Evolutionary conservation across 164 flowering plant species (phyloP), one percentile per base, ranked within the genome.

Genomic region (Malania oleifera): DNA sequence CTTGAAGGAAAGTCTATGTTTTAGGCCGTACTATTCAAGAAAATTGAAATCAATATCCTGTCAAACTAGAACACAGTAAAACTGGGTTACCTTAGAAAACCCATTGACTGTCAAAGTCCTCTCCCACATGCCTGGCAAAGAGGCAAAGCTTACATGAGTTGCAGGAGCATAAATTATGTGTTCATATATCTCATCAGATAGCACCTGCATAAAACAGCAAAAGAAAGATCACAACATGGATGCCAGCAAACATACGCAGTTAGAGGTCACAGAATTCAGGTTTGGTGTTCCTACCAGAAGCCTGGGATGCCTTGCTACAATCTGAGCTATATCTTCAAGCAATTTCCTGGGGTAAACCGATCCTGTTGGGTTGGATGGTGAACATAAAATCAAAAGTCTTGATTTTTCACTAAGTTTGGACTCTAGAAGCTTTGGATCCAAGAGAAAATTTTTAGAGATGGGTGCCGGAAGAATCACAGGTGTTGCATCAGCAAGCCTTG

Each of bases 321-420:
- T 69, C 46, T 72, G 60, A 28, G 99, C 97, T 67, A 90, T 90
- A 73, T 85, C 83, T 76, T 93, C 85, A 29, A 93, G 90, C 66
- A 85, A 52, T 65, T 81, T 62, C 73, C 69, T 80, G 17, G 99
- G 97, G 61, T 83, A 86, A 65, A 93, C 92, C 49, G 97, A 86
- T 47, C 99, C 99, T 41, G 99, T 90, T 26, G 99, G 99, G 76
- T 90, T 93, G 27, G 97, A 88, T 38, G 97, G 99, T 49, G 97
- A 84, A 67, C 97, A 86, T 25, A 93, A 84, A 73, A 93, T 88
- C 55, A 93, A 67, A 61, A 93, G 46, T 73, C 99, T 85, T 50
- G 99, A 93, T 67, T 85, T 93, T 46, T 87, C 96, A 58, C 40
- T 90, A 52, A 93, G 62, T 67, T 75, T 83, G 43, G 96, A 84